Percentiles rank a stretch among this genome's conserved stretches.
phyloP scores from a whole-genome alignment of 108 stramenopile genomes.

The Hondaea fermentalgiana region DNA sequence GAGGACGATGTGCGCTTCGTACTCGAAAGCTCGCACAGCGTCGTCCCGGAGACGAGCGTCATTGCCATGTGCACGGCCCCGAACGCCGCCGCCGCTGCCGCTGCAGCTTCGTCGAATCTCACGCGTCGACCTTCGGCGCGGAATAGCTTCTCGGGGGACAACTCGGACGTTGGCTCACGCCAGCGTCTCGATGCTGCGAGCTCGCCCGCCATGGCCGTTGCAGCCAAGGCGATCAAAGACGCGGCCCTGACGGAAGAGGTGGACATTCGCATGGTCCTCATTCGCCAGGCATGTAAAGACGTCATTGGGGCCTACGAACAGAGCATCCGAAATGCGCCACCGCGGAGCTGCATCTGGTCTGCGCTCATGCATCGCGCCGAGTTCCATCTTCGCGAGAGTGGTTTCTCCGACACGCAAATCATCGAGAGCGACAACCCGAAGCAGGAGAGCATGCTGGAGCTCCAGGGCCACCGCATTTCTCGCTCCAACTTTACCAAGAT shows the following conservation, averaged over 20 bases:
- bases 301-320: background rate
- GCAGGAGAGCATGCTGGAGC: background rate
- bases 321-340: background rate
- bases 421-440: background rate
- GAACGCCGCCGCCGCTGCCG: background rate
- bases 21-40: background rate
- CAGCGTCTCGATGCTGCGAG: background rate
- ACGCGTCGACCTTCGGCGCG: background rate
- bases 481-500: conserved; percentile 18
- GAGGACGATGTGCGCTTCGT: conserved; percentile 8
- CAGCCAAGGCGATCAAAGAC: background rate
- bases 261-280: background rate
- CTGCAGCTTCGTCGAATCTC: background rate
- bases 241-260: background rate
- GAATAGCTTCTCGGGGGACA: background rate
- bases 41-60: background rate
- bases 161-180: background rate
- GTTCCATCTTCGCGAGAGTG: conserved; percentile 1
- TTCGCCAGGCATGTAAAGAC: background rate
- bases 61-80: background rate
- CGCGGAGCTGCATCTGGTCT: background rate
- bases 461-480: background rate
- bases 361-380: conserved; percentile 14
- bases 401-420: background rate
- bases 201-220: background rate